Base-by-base conservation (phyloP, 495 filamentous ascomycete species). In the Oidiodendron maius region DNA sequence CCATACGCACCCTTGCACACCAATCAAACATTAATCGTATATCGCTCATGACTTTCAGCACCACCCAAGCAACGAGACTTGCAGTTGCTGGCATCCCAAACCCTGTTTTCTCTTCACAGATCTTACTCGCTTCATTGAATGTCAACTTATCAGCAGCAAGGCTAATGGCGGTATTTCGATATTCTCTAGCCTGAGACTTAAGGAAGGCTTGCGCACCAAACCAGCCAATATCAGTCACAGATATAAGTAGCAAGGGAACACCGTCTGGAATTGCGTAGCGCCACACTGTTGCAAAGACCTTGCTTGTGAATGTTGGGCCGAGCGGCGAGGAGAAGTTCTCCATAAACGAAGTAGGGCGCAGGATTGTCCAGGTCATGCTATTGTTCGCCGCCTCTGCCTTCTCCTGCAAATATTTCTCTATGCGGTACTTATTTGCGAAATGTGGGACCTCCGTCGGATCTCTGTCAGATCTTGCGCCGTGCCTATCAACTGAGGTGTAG, bases 401-500 rank as follows among this genome's bases (percentile, higher is more conserved):
- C 5, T 56, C 55, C 21, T 73, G 64, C 21, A 89, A 70, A 52
- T 87, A 67, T 37, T 71, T 61, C 65, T 89, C 86, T 52, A 89
- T 83, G 0, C 74, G 55, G 52, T 83, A 71, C 61, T 89, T 89
- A 62, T 59, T 66, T 48, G 71, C 69, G 61, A 88, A 89, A 58
- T 89, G 84, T 22, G 81, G 80, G 41, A 89, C 69, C 0, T 70
- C 58, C 0, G 86, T 89, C 3, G 72, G 67, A 49, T 77, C 82
- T 9, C 67, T 51, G 53, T 73, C 74, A 24, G 74, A 80, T 0
- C 55, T 61, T 9, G 68, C 60, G 32, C 83, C 85, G 36, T 82
- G 82, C 3, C 86, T 78, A 51, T 89, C 86, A 5, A 87, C 82
- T 36, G 75, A 79, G 36, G 68, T 74, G 64, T 85, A 88, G 4